Conservation (phyloP, 1,284 basidiomycete genomes). For the Fomitopsis schrenkii region DNA sequence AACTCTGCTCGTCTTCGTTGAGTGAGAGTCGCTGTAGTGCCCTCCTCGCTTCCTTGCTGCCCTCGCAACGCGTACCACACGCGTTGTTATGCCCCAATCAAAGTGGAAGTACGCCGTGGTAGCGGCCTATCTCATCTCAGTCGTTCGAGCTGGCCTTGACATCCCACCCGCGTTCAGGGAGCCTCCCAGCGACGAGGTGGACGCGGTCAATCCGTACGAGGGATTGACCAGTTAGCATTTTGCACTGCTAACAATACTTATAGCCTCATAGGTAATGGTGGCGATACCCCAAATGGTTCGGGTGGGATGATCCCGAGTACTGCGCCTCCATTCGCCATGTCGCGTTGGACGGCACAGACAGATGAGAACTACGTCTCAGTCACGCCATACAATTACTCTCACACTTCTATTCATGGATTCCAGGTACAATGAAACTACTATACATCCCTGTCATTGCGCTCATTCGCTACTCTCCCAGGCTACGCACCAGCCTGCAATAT, state of each 20-base stretch:
- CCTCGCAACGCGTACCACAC: not conserved
- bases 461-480: slow-evolving; percentile 25
- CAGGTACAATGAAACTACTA: slow-evolving; percentile 26
- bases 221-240: not conserved
- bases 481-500: slow-evolving; percentile 83
- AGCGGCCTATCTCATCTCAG: not conserved
- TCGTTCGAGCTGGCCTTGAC: not conserved
- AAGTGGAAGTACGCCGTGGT: not conserved
- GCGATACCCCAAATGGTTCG: slow-evolving; percentile 62
- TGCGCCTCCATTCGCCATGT: slow-evolving; percentile 79
- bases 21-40: not conserved
- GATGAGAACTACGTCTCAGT: slow-evolving; percentile 71
- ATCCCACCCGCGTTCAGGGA: slow-evolving; percentile 3
- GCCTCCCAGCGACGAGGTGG: slow-evolving; percentile 7
- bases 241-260: not conserved
- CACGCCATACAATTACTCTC: slow-evolving; percentile 75
- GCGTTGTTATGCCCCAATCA: not conserved
- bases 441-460: not conserved
- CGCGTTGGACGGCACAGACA: slow-evolving; percentile 74
- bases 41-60: not conserved
- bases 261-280: slow-evolving; percentile 68
- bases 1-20: not conserved
- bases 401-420: slow-evolving; percentile 64
- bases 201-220: slow-evolving; percentile 4
- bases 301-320: slow-evolving; percentile 71